phyloP scores from a whole-genome alignment of 768 basidiomycete species.

The Tricholoma bakamatsutake region DNA sequence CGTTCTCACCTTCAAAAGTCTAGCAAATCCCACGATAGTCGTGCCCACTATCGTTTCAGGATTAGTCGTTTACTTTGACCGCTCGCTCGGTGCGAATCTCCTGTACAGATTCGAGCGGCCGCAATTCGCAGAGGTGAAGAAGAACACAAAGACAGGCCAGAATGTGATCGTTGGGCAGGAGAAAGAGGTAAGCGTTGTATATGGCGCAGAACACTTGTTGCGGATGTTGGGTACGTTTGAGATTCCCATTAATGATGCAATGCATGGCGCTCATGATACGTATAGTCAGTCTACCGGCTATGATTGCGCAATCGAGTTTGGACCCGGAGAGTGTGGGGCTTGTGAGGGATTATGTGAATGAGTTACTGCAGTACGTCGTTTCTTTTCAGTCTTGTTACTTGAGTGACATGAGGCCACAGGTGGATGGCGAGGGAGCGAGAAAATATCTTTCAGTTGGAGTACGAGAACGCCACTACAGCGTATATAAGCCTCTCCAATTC shows the following conservation, averaged over 20 bases:
- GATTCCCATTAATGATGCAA: neutral
- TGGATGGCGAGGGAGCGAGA: conserved; percentile 77
- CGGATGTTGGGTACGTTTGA: conserved; percentile 76
- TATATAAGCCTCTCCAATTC: conserved; percentile 84
- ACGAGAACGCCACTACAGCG: conserved; percentile 66
- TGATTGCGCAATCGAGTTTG: conserved; percentile 86
- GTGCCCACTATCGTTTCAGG: conserved; percentile 82
- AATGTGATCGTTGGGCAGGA: conserved; percentile 63
- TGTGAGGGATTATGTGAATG: conserved; percentile 85
- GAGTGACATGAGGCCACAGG: conserved; percentile 29
- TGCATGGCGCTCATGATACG: conserved; percentile 1
- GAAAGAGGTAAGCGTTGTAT: conserved; percentile 84
- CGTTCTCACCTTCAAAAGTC: conserved; percentile 27
- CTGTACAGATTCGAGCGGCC: conserved; percentile 94
- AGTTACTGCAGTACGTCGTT: conserved; percentile 63
- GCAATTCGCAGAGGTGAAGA: conserved; percentile 80
- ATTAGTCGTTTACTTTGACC: conserved; percentile 88
- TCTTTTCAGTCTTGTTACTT: conserved; percentile 3
- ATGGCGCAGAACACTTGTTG: conserved; percentile 91
- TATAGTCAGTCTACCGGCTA: conserved; percentile 84
- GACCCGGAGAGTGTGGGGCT: conserved; percentile 81
- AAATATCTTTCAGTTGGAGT: conserved; percentile 69
- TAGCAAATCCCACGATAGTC: conserved; percentile 65
- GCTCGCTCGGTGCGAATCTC: conserved; percentile 81
- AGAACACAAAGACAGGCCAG: conserved; percentile 65